Conservation (phyloP, 768 basidiomycete species). For the Leccinum ochraceum region DNA sequence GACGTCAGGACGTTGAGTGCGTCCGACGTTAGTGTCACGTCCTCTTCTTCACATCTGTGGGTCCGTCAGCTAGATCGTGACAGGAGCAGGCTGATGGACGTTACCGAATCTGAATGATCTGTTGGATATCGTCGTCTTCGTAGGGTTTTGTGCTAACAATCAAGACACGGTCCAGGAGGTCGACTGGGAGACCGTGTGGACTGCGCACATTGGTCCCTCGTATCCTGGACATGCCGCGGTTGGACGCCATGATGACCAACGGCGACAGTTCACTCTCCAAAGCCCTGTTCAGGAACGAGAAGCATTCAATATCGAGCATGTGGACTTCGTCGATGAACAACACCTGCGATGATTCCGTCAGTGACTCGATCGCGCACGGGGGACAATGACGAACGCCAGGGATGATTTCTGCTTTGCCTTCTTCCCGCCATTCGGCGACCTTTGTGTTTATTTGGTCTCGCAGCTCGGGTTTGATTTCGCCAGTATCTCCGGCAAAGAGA, state of each 20-base stretch:
- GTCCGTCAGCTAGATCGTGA: slow-evolving; percentile 4
- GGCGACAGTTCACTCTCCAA: slow-evolving; percentile 93
- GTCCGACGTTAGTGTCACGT: slow-evolving; percentile 75
- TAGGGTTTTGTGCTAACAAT: slow-evolving; percentile 96
- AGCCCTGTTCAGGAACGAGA: slow-evolving; percentile 97
- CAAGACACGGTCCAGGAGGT: slow-evolving; percentile 91
- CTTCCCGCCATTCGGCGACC: slow-evolving; percentile 97
- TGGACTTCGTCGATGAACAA: slow-evolving; percentile 99
- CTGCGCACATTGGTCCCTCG: slow-evolving; percentile 93
- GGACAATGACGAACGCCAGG: slow-evolving; percentile 70
- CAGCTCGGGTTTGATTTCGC: slow-evolving; percentile 97
- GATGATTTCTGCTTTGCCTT: slow-evolving; percentile 97
- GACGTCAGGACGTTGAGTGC: slow-evolving; percentile 80
- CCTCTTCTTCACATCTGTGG: slow-evolving; percentile 88
- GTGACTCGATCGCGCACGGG: background rate
- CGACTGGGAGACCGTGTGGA: slow-evolving; percentile 93
- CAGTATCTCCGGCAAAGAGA: slow-evolving; percentile 92
- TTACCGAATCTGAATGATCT: slow-evolving; percentile 92
- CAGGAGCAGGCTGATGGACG: background rate
- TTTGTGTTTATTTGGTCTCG: slow-evolving; percentile 96
- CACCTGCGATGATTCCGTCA: slow-evolving; percentile 52
- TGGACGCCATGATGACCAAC: slow-evolving; percentile 97
- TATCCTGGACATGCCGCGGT: slow-evolving; percentile 92
- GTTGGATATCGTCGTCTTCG: slow-evolving; percentile 74
- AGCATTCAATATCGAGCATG: slow-evolving; percentile 99